Base-by-base conservation (phyloP, 768 basidiomycete genomes). In the Russula lepida region DNA sequence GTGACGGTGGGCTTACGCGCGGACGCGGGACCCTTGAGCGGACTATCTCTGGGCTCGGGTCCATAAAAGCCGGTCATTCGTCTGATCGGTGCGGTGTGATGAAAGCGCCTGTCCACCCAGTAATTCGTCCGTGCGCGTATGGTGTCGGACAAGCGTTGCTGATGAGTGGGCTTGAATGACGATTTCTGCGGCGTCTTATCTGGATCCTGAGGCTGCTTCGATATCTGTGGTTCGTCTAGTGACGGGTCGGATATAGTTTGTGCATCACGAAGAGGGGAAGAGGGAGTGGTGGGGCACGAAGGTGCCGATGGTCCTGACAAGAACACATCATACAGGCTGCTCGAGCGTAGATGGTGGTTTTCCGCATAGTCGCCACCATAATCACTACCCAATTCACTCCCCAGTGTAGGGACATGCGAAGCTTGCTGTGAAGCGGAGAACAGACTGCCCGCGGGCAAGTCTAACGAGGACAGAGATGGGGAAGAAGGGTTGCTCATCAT, bases 61-160 rank as follows among this genome's bases (percentile, higher is more conserved):
- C 21, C 52, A 35, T 6, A 44, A 21, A 54, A 28, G 44, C 9
- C 35, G 15, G 27, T 21, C 27, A 4, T 37, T n/a, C 52, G 62
- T 56, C 57, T 32, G 4, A 54, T 13, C 4, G 56, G 58, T 28
- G 52, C 27, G 1, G 72, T 72, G 59, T 74, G 74, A 39, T 71
- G 71, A 59, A 84, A 81, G 50, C 84, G 77, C 25, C 80, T 79
- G 66, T 82, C 80, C 39, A 77, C 78, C 84, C 82, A 86, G 28
- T 78, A 79, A 51, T 72, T 73, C 46, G 85, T 86, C 41, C 85
- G 79, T 68, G 79, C 76, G 23, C 80, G 80, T 25, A 86, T 72
- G 17, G 82, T 85, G 60, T 78, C 72, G 6, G 78, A 77, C 49
- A 80, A 73, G 54, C 76, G 72, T 15, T 54, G 62, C 6, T 23